These are phyloP conservation scores for Mariannaea sp. DNA, from an alignment of 2,329 filamentous ascomycete genomes.

Conservation along the genomic window DNA sequence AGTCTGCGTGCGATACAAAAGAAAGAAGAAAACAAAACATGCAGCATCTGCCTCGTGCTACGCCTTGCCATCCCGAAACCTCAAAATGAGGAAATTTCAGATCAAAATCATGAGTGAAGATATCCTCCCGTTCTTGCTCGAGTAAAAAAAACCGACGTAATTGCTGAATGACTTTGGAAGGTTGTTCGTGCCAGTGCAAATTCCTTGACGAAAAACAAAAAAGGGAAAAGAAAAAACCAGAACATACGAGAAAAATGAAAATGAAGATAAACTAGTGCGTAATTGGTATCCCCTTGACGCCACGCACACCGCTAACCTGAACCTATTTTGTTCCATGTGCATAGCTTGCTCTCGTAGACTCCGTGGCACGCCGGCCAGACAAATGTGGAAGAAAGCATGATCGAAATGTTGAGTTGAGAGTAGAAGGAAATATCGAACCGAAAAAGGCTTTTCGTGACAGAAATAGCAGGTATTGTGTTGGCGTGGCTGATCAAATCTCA, in stretches of 20 bases:
- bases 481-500: constrained; percentile 40
- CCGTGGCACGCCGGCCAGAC: constrained; percentile 5
- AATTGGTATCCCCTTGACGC: constrained; percentile 3
- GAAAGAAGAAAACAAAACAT: not conserved
- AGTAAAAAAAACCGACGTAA: no score
- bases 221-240: not conserved
- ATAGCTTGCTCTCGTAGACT: not conserved
- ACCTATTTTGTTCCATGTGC: not conserved
- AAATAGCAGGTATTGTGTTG: not conserved
- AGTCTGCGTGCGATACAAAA: not conserved
- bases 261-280: not conserved
- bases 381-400: not conserved
- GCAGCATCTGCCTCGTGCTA: constrained; percentile 2
- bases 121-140: not conserved
- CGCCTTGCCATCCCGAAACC: constrained; percentile 3
- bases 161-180: no score
- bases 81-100: not conserved
- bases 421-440: not conserved
- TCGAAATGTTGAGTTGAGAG: not conserved
- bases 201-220: no score
- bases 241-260: not conserved
- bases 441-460: not conserved
- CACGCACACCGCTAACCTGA: constrained; percentile 3
- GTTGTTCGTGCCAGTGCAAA: no score
- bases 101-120: not conserved